These are phyloP conservation scores for Calocera viscosa DNA, from an alignment of 768 basidiomycete species.

Conservation along the genomic window DNA sequence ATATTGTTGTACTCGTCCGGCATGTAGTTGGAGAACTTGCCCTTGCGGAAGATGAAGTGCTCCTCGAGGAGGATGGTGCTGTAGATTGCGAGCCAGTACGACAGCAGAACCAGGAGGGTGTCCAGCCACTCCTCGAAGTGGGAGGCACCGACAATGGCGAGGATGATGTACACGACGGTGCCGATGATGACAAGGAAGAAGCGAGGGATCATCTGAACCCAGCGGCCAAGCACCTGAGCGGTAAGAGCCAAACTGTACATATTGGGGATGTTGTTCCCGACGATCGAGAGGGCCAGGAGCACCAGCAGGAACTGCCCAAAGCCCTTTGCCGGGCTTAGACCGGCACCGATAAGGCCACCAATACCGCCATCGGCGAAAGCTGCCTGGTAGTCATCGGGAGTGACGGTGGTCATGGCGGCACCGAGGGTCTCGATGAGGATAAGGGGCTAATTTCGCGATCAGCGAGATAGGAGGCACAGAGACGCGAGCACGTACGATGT, in stretches of 20 bases:
- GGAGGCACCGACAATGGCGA: constrained; percentile 37
- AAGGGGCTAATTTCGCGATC: constrained; percentile 18
- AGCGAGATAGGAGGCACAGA: background rate
- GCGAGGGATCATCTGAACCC: constrained; percentile 34
- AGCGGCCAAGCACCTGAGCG: constrained; percentile 34
- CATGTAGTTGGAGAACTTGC: constrained; percentile 29
- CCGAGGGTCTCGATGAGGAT: constrained; percentile 38
- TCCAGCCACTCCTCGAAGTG: constrained; percentile 35
- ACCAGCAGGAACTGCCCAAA: constrained; percentile 39
- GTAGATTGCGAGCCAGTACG: constrained; percentile 44
- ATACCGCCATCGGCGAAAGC: constrained; percentile 31
- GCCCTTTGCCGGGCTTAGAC: constrained; percentile 30
- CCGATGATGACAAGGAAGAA: constrained; percentile 30
- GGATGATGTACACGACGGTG: constrained; percentile 36
- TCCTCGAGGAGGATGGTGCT: constrained; percentile 36
- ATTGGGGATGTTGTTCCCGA: constrained; percentile 40
- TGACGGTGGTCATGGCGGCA: constrained; percentile 32
- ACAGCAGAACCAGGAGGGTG: constrained; percentile 31
- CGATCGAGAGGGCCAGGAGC: constrained; percentile 34
- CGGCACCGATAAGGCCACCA: constrained; percentile 37
- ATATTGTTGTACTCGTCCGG: constrained; percentile 28
- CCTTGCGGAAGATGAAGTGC: constrained; percentile 39
- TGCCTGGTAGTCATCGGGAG: constrained; percentile 28
- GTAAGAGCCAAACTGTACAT: constrained; percentile 38
- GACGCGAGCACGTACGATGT: constrained; percentile 13